These are phyloP conservation scores for Arctium lappa DNA, from an alignment of 129 eudicot genomes.

Conservation along the genomic window DNA sequence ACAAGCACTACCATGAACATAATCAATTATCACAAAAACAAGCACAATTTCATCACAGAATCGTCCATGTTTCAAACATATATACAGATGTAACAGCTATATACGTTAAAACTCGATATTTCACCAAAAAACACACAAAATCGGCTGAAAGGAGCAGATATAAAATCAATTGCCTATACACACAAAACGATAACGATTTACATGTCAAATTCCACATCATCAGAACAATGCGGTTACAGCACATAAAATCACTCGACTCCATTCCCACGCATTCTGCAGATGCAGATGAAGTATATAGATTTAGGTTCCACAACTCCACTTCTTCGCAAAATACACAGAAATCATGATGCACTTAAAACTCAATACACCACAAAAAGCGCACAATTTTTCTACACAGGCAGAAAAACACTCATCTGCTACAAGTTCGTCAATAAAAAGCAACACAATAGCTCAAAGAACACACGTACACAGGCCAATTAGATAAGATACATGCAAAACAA, in stretches of 20 bases:
- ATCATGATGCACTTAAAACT: background rate
- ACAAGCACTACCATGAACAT: background rate
- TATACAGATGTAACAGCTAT: constrained; percentile 13
- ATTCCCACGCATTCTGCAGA: background rate
- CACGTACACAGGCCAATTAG: constrained; percentile 2
- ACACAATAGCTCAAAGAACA: constrained; percentile 6
- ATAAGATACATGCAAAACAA: constrained; percentile 12
- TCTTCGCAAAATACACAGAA: background rate
- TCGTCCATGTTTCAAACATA: constrained; percentile 6
- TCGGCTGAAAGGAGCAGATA: background rate
- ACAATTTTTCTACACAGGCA: background rate
- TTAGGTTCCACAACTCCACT: background rate
- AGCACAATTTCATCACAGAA: background rate
- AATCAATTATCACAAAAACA: constrained; percentile 9
- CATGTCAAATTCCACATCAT: background rate
- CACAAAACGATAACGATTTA: background rate
- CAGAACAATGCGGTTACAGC: constrained; percentile 4
- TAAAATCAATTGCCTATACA: background rate
- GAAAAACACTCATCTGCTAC: background rate
- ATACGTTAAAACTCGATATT: constrained; percentile 7
- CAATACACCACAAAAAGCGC: background rate
- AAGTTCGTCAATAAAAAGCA: constrained; percentile 3
- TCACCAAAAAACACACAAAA: constrained; percentile 16
- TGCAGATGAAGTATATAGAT: background rate
- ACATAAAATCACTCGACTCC: constrained; percentile 6